A percentile compares a stretch with the other conserved stretches of the same genome.
phyloP scores from a whole-genome alignment of 208 protist species.

The Phytomonas serpens region DNA sequence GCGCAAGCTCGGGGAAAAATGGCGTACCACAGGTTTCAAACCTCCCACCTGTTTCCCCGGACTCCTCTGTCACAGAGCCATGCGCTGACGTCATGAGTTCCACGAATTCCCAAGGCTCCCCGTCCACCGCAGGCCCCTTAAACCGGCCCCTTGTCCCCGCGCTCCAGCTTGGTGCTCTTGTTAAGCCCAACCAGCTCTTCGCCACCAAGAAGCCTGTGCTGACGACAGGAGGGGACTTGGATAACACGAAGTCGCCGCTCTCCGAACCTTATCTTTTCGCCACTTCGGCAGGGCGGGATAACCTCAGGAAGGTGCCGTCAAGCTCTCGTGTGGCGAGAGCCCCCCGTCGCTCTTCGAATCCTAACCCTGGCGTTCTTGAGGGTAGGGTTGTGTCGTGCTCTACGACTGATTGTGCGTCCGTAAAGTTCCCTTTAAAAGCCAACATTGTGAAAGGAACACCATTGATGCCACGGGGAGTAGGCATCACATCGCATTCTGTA shows the following conservation, averaged over 20 bases:
- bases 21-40: background rate
- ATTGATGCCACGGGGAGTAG: background rate
- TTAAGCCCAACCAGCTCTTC: background rate
- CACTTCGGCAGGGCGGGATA: background rate
- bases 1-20: background rate
- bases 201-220: background rate
- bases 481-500: background rate
- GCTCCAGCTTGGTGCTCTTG: background rate
- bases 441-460: background rate
- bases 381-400: background rate
- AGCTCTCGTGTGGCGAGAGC: background rate
- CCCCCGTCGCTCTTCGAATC: background rate
- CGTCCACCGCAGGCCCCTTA: background rate
- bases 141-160: background rate
- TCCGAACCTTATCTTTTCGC: background rate
- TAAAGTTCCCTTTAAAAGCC: background rate
- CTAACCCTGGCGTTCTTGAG: background rate
- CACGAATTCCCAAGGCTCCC: background rate
- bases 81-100: background rate
- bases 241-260: background rate
- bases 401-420: background rate
- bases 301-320: background rate
- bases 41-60: background rate
- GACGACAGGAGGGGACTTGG: background rate
- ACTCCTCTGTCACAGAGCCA: background rate